Evolutionary conservation across 208 protist genomes (phyloP).

Genomic region (Leishmania amazonensis): DNA sequence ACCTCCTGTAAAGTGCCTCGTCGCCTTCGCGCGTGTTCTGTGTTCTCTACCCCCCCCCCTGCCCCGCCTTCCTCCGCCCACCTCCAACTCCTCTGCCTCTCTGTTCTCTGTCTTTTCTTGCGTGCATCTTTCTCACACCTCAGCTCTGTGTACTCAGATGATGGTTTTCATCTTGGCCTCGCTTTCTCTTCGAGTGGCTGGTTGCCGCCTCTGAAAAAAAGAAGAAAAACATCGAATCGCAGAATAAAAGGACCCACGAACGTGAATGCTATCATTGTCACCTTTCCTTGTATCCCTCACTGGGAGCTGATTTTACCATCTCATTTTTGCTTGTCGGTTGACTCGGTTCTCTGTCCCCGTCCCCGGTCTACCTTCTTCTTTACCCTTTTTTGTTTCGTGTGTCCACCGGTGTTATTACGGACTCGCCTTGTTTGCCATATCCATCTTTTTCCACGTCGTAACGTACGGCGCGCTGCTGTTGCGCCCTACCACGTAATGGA

Average conservation of each 20-base stretch:
- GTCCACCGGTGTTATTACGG: too few species aligned
- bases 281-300: neutral
- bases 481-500: neutral
- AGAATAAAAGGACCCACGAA: neutral
- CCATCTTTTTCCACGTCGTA: neutral
- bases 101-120: neutral
- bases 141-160: neutral
- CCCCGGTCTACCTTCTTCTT: neutral
- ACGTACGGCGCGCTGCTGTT: neutral
- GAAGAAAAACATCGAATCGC: neutral
- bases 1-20: neutral
- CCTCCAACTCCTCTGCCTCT: neutral
- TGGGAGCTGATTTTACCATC: neutral
- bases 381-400: neutral
- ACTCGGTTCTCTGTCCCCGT: neutral
- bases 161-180: neutral
- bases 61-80: neutral
- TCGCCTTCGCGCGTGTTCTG: neutral
- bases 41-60: neutral
- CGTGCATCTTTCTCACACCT: too few species aligned
- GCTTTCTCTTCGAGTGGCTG: neutral
- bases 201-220: neutral
- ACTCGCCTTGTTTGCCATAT: neutral
- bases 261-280: neutral
- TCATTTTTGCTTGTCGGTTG: slow-evolving; percentile 1